Base-by-base conservation (phyloP, 768 basidiomycete species). In the Boletellus ananas region DNA sequence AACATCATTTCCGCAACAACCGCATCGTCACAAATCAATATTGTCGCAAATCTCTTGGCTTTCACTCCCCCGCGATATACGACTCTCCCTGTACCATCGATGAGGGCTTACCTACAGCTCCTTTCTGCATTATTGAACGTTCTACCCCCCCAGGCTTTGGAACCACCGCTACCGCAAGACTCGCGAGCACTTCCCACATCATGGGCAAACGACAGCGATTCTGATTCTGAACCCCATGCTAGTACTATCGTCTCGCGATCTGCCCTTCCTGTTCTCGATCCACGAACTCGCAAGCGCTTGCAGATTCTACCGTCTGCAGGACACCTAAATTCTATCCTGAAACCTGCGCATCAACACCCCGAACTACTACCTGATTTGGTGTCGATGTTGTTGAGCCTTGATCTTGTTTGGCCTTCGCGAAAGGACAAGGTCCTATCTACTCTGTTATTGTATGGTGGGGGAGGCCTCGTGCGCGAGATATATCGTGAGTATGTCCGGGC, bases 381-480 rank as follows among this genome's bases (percentile, higher is more conserved):
- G 43, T 55, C 62, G 1, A 80, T 86, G 62, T 63, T 90, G 14
- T 65, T 85, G 16, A 73, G 79, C 4, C 69, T 94, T 17, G 72
- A 74, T 14, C 67, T 71, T 0, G 75, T 80, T 2, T 92, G 86
- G 78, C 80, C 87, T 1, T 63, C 75, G 12, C 72, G 75, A 47
- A 72, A 75, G 53, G 81, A 85, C 46, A 68, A 72, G 14, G 69
- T 92, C 0, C 74, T 94, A 12, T 75, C 79, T 29, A 69, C 72
- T 2, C 72, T 82, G 0, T 70, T 80, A 13, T 72, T 58, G 56
- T 77, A 76, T 6, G 75, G 77, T 4, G 78, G 83, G 0, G 79
- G 77, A 1, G 80, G 84, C 0, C 67, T 94, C 7, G 76, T 94
- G 5, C 77, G 87, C 39, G 87, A 91, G 62, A 68, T 94, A 27